These are phyloP conservation scores for Ramicandelaber brevisporus DNA, from an alignment of 192 early-diverging fungal species.

Conservation along the genomic window DNA sequence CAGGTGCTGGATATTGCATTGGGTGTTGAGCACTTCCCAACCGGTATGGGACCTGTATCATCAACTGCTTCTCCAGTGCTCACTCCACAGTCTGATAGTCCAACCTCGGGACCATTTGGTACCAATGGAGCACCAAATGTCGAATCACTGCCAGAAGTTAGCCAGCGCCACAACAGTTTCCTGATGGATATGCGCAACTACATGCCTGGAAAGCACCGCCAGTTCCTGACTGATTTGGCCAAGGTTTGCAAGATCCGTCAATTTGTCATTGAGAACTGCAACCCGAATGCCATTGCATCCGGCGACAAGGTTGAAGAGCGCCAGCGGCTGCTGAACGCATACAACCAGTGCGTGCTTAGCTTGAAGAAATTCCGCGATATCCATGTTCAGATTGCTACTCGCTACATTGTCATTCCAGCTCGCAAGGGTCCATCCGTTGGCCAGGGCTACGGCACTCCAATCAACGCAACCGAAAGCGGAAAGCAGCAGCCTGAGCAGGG, in stretches of 20 bases:
- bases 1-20: constrained; percentile 74
- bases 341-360: constrained; percentile 55
- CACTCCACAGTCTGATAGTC: constrained; percentile 4
- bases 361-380: constrained; percentile 71
- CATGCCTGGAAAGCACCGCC: constrained; percentile 69
- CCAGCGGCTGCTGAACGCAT: constrained; percentile 26
- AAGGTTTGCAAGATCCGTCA: constrained; percentile 36
- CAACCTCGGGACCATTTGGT: too few relatives aligned
- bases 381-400: constrained; percentile 77
- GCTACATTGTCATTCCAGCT: constrained; percentile 73
- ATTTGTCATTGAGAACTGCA: constrained; percentile 22
- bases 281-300: constrained; percentile 8
- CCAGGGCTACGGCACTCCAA: constrained; percentile 9
- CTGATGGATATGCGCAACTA: constrained; percentile 76
- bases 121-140: constrained; percentile 1
- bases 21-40: constrained; percentile 69
- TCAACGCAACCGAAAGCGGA: too few relatives aligned
- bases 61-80: constrained; percentile 2
- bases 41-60: too few relatives aligned
- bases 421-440: constrained; percentile 39
- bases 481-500: too few relatives aligned
- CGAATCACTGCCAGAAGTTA: constrained; percentile 1
- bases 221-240: constrained; percentile 54
- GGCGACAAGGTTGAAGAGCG: constrained; percentile 6
- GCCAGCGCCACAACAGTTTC: constrained; percentile 31